These are phyloP conservation scores for Hypoxylon trugodes DNA, from an alignment of 495 filamentous ascomycete genomes.

Conservation along the genomic window DNA sequence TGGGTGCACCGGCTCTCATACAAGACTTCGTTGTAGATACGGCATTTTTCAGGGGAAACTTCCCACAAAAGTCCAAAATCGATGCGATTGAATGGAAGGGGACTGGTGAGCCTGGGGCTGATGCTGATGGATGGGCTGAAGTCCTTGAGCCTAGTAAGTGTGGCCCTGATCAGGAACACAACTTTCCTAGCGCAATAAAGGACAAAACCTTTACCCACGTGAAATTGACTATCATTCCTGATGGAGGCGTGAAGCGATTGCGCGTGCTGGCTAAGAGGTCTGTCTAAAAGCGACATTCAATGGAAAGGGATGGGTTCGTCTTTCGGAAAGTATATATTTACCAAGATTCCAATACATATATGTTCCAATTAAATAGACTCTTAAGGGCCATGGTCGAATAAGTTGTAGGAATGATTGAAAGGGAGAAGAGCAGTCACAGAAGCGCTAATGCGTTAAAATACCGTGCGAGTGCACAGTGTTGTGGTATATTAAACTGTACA, in stretches of 20 bases:
- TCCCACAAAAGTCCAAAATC: constrained; percentile 77
- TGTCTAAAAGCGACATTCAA: constrained; percentile 36
- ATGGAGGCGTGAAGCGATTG: constrained; percentile 90
- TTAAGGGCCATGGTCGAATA: neutral
- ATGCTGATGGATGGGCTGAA: constrained; percentile 74
- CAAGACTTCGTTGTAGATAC: constrained; percentile 84
- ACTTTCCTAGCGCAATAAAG: constrained; percentile 63
- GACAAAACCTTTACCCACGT: constrained; percentile 75
- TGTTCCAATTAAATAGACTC: neutral
- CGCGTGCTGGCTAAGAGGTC: constrained; percentile 77
- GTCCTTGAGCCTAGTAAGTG: constrained; percentile 72
- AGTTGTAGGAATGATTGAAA: no score
- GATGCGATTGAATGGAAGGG: constrained; percentile 67
- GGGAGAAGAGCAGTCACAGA: no score
- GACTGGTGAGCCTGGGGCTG: constrained; percentile 62
- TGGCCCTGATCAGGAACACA: constrained; percentile 84
- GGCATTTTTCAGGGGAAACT: constrained; percentile 90
- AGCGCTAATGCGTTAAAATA: no score
- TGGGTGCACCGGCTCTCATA: constrained; percentile 76
- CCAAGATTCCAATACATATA: neutral
- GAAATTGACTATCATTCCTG: constrained; percentile 90
- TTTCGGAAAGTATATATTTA: constrained; percentile 1
- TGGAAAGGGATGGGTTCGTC: neutral
- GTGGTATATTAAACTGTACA: no score
- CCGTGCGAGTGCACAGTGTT: no score